These are phyloP conservation scores for Mortierella claussenii DNA, from an alignment of 192 early-diverging fungal species.

Conservation along the genomic window DNA sequence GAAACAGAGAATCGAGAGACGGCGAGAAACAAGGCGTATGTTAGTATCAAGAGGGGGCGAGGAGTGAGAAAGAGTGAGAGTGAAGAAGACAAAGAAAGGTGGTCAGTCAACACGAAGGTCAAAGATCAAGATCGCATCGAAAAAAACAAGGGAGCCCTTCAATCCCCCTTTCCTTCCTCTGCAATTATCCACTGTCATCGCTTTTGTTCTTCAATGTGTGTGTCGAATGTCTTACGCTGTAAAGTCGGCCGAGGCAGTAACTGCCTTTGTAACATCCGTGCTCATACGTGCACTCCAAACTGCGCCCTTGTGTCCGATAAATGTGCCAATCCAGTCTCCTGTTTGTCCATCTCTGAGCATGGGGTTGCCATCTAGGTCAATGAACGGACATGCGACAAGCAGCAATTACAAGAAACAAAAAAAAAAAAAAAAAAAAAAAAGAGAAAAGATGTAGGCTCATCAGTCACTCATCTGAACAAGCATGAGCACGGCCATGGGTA, in stretches of 20 bases:
- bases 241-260: conserved; percentile 95
- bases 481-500: no score
- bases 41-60: conserved; percentile 10
- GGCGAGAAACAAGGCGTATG: background rate
- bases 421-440: no score
- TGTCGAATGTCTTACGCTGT: conserved; percentile 71
- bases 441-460: no score
- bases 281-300: conserved; percentile 89
- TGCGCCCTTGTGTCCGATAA: conserved; percentile 91
- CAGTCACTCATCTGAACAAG: no score
- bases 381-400: no score
- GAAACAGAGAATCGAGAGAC: conserved; percentile 12
- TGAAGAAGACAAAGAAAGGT: background rate
- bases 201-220: no score
- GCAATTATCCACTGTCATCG: no score
- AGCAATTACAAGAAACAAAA: no score
- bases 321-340: conserved; percentile 94
- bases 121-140: no score
- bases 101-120: no score
- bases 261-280: conserved; percentile 79
- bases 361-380: conserved; percentile 76
- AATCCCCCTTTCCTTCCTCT: no score
- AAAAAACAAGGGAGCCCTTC: no score
- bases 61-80: background rate
- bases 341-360: conserved; percentile 89